Percentiles rank a stretch among this genome's conserved stretches.
phyloP scores from a whole-genome alignment of 2,329 filamentous ascomycete genomes.

The Penicillium sp. region DNA sequence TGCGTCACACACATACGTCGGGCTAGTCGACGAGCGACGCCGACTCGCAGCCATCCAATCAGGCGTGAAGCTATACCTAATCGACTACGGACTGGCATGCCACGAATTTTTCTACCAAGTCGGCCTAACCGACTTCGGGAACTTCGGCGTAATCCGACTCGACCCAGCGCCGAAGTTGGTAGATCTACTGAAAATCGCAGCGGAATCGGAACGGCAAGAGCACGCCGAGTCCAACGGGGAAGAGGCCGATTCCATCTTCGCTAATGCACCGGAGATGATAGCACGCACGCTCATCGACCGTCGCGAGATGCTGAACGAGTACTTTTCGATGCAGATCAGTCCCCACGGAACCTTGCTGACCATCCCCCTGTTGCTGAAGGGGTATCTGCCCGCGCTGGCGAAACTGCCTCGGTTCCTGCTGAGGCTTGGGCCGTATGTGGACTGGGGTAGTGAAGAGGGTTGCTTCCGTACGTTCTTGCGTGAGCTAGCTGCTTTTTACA shows the following conservation, averaged over 20 bases:
- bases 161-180: constrained; percentile 63
- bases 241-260: constrained; percentile 47
- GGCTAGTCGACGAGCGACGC: constrained; percentile 76
- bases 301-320: constrained; percentile 80
- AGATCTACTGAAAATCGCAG: constrained; percentile 64
- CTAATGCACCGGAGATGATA: constrained; percentile 58
- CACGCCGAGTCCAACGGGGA: constrained; percentile 17
- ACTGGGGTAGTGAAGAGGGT: constrained; percentile 73
- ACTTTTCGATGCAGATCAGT: constrained; percentile 79
- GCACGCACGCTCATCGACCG: constrained; percentile 61
- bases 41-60: constrained; percentile 88
- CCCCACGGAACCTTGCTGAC: constrained; percentile 65
- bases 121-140: constrained; percentile 87
- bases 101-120: constrained; percentile 94
- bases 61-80: constrained; percentile 79
- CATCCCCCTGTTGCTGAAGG: constrained; percentile 77
- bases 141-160: constrained; percentile 79
- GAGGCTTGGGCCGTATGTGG: constrained; percentile 73
- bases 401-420: constrained; percentile 87
- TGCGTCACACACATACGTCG: constrained; percentile 81
- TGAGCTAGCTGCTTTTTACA: constrained; percentile 83
- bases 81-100: constrained; percentile 82
- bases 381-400: constrained; percentile 73
- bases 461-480: constrained; percentile 80
- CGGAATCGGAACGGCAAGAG: constrained; percentile 57